Conservation (phyloP, 257 asterid species). For the Apocynum venetum region DNA sequence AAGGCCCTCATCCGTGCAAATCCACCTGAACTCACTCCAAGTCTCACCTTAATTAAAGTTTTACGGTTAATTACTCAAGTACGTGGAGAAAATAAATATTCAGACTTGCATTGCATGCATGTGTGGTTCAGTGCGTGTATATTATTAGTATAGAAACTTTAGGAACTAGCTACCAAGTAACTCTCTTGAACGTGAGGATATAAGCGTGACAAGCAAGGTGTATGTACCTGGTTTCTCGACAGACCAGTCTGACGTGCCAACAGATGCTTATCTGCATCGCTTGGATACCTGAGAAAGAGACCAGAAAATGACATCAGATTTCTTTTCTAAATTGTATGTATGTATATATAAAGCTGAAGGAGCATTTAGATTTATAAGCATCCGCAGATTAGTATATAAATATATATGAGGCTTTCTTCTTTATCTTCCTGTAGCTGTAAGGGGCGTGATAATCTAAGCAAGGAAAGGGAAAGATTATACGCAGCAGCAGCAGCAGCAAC, state of each 20-base stretch:
- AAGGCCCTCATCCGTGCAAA: slow-evolving; percentile 20
- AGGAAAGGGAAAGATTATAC: slow-evolving; percentile 21
- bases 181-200: too few relatives aligned
- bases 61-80: neutral
- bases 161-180: neutral
- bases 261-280: slow-evolving; percentile 99
- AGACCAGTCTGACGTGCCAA: slow-evolving; percentile 98
- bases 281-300: slow-evolving; percentile 95
- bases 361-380: too few relatives aligned
- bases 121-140: neutral
- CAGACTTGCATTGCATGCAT: neutral
- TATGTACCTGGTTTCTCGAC: slow-evolving; percentile 82
- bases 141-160: neutral
- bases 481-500: slow-evolving; percentile 5
- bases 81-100: neutral
- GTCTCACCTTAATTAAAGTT: neutral
- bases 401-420: slow-evolving; percentile 5
- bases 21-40: slow-evolving; percentile 5
- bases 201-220: too few relatives aligned
- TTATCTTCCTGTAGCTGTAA: too few relatives aligned
- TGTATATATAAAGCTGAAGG: too few relatives aligned
- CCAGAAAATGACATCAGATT: slow-evolving; percentile 53
- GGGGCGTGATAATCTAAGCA: slow-evolving; percentile 66
- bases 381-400: too few relatives aligned
- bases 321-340: slow-evolving; percentile 26